phyloP scores from a whole-genome alignment of 2,329 filamentous ascomycete genomes.

The Penicillium decumbens region DNA sequence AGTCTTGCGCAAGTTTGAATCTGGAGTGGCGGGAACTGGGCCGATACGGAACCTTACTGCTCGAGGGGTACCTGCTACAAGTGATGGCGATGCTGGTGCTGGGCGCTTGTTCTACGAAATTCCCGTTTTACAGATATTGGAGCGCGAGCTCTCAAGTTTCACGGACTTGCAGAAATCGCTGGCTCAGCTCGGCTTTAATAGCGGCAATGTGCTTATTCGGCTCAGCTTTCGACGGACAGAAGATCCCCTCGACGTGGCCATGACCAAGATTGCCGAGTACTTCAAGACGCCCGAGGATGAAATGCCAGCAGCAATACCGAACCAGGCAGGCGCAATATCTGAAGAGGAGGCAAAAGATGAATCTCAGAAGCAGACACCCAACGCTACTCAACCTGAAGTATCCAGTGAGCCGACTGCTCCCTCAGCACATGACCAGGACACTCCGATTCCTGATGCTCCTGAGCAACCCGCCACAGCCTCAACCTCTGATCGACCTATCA shows the following conservation, averaged over 20 bases:
- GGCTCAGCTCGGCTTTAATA: conserved; percentile 79
- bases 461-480: conserved; percentile 24
- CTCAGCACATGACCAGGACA: conserved; percentile 12
- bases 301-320: conserved; percentile 23
- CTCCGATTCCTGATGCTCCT: conserved; percentile 9
- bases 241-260: conserved; percentile 76
- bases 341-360: conserved; percentile 2
- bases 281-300: conserved; percentile 54
- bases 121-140: conserved; percentile 78
- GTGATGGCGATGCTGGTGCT: conserved; percentile 51
- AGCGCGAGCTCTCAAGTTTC: conserved; percentile 70
- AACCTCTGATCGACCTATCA: conserved; percentile 50
- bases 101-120: conserved; percentile 85
- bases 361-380: conserved; percentile 11
- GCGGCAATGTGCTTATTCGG: conserved; percentile 72
- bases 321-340: conserved; percentile 6
- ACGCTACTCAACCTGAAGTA: conserved; percentile 7
- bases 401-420: conserved; percentile 1
- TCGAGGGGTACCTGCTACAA: conserved; percentile 62
- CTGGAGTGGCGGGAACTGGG: conserved; percentile 59
- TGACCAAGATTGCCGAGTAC: conserved; percentile 71
- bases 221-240: conserved; percentile 72
- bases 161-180: conserved; percentile 83
- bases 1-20: conserved; percentile 84
- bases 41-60: conserved; percentile 75